Conservation (phyloP, 495 filamentous ascomycete species). For the Aspergillus ostianus region DNA sequence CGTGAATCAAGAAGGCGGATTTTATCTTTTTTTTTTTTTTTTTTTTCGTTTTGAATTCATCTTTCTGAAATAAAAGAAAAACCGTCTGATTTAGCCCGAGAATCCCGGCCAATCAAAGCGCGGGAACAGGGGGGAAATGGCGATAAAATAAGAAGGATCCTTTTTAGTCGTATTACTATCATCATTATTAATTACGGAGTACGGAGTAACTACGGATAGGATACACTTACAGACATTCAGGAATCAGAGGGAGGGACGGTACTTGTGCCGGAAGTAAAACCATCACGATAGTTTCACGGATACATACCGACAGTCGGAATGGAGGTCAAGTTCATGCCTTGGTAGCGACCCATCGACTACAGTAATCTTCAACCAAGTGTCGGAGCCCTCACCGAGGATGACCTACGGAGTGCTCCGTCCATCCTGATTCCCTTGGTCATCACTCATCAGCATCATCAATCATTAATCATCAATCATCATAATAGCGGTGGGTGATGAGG, state of each 20-base stretch:
- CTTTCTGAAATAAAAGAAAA: neutral
- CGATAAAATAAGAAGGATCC: conserved; percentile 1
- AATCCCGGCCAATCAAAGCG: neutral
- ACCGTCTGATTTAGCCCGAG: neutral
- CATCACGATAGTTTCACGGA: too few relatives aligned
- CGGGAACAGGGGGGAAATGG: neutral
- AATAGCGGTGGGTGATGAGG: conserved; percentile 24
- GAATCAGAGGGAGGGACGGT: neutral
- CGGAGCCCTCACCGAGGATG: too few relatives aligned
- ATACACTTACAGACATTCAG: neutral
- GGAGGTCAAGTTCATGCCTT: too few relatives aligned
- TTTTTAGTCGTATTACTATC: neutral
- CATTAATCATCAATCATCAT: conserved; percentile 6
- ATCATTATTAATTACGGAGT: neutral
- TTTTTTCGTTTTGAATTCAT: neutral
- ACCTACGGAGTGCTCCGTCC: too few relatives aligned
- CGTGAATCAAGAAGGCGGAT: too few relatives aligned
- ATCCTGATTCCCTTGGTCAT: too few relatives aligned
- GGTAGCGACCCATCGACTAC: too few relatives aligned
- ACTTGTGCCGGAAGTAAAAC: too few relatives aligned
- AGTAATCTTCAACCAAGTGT: too few relatives aligned
- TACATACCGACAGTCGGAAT: too few relatives aligned
- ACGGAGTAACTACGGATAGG: too few relatives aligned
- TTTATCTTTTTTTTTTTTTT: too few relatives aligned
- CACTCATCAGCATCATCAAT: neutral